phyloP scores from a whole-genome alignment of 2,329 filamentous ascomycete genomes.

The Trichoderma hamatum region DNA sequence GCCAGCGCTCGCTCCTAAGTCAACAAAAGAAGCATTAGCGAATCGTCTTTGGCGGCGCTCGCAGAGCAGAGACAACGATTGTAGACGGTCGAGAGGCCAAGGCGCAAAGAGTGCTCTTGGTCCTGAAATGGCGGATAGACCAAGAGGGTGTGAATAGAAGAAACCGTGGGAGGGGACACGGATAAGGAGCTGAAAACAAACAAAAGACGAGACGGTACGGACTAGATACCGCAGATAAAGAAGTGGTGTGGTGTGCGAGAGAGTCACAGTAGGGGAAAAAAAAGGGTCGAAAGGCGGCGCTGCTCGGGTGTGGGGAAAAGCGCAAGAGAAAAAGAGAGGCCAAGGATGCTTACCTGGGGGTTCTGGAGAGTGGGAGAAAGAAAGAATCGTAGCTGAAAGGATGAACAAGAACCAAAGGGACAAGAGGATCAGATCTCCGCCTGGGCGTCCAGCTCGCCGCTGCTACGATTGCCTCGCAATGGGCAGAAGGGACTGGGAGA shows the following conservation, averaged over 20 bases:
- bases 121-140: conserved; percentile 28
- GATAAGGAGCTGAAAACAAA: conserved; percentile 6
- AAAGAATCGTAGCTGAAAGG: conserved; percentile 5
- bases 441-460: conserved; percentile 43
- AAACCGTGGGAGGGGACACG: conserved; percentile 14
- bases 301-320: conserved; percentile 23
- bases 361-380: conserved; percentile 1
- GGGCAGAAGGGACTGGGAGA: conserved; percentile 42
- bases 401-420: conserved; percentile 32
- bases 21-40: conserved; percentile 27
- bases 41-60: conserved; percentile 23
- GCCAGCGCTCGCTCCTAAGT: conserved; percentile 28
- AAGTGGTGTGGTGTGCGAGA: conserved; percentile 10
- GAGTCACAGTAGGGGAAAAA: conserved; percentile 24
- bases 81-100: not conserved
- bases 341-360: conserved; percentile 37
- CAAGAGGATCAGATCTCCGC: conserved; percentile 33
- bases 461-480: conserved; percentile 46
- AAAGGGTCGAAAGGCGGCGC: conserved; percentile 21
- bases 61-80: conserved; percentile 23
- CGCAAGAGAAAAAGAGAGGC: conserved; percentile 23
- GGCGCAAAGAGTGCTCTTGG: conserved; percentile 6
- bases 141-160: conserved; percentile 12
- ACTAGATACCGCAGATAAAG: not conserved
- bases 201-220: conserved; percentile 5